Conservation (phyloP, 495 filamentous ascomycete species). For the Mytilinidion resinicola region DNA sequence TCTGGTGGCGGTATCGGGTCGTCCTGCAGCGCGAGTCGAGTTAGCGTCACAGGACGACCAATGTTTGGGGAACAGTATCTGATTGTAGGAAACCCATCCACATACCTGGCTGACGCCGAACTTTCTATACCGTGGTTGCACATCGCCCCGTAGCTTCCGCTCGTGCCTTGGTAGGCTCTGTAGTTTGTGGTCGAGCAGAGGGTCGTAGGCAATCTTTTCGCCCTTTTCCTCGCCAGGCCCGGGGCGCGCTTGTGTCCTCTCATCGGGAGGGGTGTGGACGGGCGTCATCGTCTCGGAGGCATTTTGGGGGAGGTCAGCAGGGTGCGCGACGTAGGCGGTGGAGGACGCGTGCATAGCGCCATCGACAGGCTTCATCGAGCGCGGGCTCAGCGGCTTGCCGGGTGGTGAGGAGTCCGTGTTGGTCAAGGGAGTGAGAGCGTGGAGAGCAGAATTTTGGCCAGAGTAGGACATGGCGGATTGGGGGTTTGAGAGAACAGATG, state of each 20-base stretch:
- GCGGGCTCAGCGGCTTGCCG: constrained; percentile 50
- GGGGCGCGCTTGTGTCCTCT: constrained; percentile 56
- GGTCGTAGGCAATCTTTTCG: constrained; percentile 67
- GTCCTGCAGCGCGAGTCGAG: constrained; percentile 47
- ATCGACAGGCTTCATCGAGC: constrained; percentile 36
- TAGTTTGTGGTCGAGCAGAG: constrained; percentile 57
- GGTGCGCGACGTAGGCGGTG: constrained; percentile 12
- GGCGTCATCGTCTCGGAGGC: constrained; percentile 41
- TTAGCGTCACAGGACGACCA: constrained; percentile 29
- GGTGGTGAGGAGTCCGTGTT: constrained; percentile 69
- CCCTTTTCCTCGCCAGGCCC: constrained; percentile 58
- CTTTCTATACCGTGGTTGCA: constrained; percentile 55
- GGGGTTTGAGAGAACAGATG: constrained; percentile 54
- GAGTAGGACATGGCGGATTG: constrained; percentile 41
- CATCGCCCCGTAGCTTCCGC: constrained; percentile 11
- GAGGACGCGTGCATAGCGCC: constrained; percentile 25
- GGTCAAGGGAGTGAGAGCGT: constrained; percentile 68
- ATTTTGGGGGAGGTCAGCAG: constrained; percentile 17
- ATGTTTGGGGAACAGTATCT: constrained; percentile 8
- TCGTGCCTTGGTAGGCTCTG: constrained; percentile 60
- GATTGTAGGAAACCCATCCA: background rate
- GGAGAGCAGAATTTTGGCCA: constrained; percentile 43
- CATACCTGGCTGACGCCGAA: constrained; percentile 50
- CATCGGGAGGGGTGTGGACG: constrained; percentile 45
- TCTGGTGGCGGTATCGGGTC: constrained; percentile 64